Evolutionary conservation across 495 filamentous ascomycete genomes (phyloP).

Genomic region (Penicillium alfredii): DNA sequence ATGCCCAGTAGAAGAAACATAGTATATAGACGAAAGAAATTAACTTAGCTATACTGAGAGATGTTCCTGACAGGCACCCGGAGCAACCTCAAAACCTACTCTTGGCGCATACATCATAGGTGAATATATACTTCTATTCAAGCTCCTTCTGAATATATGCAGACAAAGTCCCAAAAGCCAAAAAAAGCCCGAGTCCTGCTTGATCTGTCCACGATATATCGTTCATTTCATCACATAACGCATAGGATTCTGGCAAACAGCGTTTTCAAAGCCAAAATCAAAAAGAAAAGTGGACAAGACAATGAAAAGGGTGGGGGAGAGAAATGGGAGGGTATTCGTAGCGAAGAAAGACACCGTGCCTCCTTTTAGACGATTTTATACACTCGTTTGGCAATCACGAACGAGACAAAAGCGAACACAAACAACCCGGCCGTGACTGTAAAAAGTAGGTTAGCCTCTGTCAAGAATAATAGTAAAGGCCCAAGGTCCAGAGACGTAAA

Average conservation of each 20-base stretch:
- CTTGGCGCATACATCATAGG: too few species aligned
- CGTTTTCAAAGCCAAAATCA: constrained; percentile 1
- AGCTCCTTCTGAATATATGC: constrained; percentile 1
- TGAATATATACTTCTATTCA: constrained; percentile 4
- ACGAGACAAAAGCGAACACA: constrained; percentile 71
- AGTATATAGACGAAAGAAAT: too few species aligned
- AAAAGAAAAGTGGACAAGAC: background rate
- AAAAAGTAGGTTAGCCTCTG: constrained; percentile 4
- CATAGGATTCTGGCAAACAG: too few species aligned
- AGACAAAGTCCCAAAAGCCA: background rate
- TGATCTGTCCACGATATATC: constrained; percentile 3
- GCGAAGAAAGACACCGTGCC: background rate
- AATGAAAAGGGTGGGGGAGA: background rate
- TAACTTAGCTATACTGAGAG: too few species aligned
- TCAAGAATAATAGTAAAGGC: background rate
- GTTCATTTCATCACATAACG: constrained; percentile 7
- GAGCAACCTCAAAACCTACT: too few species aligned
- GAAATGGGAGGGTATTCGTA: constrained; percentile 4
- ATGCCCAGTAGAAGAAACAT: too few species aligned
- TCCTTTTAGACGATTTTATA: constrained; percentile 55
- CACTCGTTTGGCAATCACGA: constrained; percentile 74
- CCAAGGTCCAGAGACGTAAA: too few species aligned
- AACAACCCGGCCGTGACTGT: constrained; percentile 67
- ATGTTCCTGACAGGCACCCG: too few species aligned
- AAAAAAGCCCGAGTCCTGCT: too few species aligned